A percentile compares a stretch with the other conserved stretches of the same genome.
phyloP scores from a whole-genome alignment of 768 basidiomycete species.

The Pisolithus orientalis region DNA sequence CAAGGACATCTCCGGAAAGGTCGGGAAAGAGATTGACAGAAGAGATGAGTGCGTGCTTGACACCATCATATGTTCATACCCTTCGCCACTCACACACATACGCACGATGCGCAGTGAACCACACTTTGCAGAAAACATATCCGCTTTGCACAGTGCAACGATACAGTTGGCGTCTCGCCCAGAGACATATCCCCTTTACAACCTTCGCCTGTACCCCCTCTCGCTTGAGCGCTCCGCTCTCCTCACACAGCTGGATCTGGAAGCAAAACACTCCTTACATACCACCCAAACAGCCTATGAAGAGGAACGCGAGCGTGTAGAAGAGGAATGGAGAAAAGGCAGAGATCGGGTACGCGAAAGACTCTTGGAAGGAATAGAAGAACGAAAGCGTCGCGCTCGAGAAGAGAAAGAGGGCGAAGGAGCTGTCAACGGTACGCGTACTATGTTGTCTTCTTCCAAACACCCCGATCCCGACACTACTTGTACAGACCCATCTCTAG shows the following conservation, averaged over 20 bases:
- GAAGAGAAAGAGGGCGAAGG: constrained; percentile 90
- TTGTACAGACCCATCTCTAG: constrained; percentile 60
- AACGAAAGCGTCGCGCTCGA: constrained; percentile 67
- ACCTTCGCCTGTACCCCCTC: constrained; percentile 64
- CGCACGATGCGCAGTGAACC: constrained; percentile 39
- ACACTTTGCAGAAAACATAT: constrained; percentile 57
- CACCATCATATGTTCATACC: not conserved
- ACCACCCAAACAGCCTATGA: constrained; percentile 65
- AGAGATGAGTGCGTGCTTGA: constrained; percentile 59
- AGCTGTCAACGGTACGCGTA: constrained; percentile 53
- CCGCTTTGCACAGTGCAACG: constrained; percentile 50
- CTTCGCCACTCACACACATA: constrained; percentile 8
- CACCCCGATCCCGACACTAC: constrained; percentile 3
- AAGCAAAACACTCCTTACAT: constrained; percentile 65
- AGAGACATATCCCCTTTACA: constrained; percentile 57
- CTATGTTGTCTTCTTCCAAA: not conserved
- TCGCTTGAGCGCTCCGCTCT: constrained; percentile 73
- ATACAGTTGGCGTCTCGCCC: constrained; percentile 65
- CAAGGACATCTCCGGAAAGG: constrained; percentile 62
- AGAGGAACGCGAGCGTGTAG: constrained; percentile 73
- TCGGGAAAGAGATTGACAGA: constrained; percentile 71
- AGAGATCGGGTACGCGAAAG: constrained; percentile 71
- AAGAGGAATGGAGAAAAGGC: constrained; percentile 77
- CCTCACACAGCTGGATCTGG: constrained; percentile 56
- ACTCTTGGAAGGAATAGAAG: constrained; percentile 79